Percentiles rank a stretch among this genome's conserved stretches.
Conservation (phyloP, 2,329 filamentous ascomycete genomes). For the Cordyceps fumosorosea region DNA sequence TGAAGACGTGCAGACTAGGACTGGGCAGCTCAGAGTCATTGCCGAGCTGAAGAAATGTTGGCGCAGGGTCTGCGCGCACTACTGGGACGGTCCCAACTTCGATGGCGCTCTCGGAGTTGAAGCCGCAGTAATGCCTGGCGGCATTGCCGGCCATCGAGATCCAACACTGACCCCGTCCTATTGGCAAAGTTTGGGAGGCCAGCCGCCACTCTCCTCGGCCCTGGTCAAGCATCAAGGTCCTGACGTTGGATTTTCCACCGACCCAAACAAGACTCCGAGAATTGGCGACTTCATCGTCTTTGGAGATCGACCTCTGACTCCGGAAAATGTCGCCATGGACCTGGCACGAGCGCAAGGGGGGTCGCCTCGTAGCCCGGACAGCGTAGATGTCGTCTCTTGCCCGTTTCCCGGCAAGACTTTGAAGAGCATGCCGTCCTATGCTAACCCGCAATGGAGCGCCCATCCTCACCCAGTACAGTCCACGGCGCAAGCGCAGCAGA, state of each 20-base stretch:
- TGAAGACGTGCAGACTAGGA: slow-evolving; percentile 36
- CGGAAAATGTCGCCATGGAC: slow-evolving; percentile 29
- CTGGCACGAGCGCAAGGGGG: slow-evolving; percentile 19
- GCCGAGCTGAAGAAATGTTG: slow-evolving; percentile 95
- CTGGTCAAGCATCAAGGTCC: slow-evolving; percentile 17
- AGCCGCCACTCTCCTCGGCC: slow-evolving; percentile 34
- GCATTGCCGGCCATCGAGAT: slow-evolving; percentile 57
- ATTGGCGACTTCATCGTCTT: slow-evolving; percentile 40
- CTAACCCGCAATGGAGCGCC: slow-evolving; percentile 38
- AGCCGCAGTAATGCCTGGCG: slow-evolving; percentile 67
- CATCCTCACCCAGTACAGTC: slow-evolving; percentile 40
- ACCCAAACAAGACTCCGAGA: slow-evolving; percentile 40
- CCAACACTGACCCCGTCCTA: slow-evolving; percentile 47
- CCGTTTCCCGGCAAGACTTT: slow-evolving; percentile 52
- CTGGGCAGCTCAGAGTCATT: slow-evolving; percentile 72
- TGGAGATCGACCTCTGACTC: slow-evolving; percentile 41
- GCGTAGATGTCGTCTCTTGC: slow-evolving; percentile 56
- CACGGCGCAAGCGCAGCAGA: slow-evolving; percentile 31
- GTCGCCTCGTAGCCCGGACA: slow-evolving; percentile 53
- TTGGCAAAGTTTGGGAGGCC: slow-evolving; percentile 41
- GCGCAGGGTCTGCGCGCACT: slow-evolving; percentile 81
- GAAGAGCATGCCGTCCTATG: slow-evolving; percentile 32
- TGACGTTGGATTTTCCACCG: slow-evolving; percentile 37
- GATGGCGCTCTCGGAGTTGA: slow-evolving; percentile 56
- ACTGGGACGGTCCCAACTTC: slow-evolving; percentile 74